Base-by-base conservation (phyloP, 2,329 filamentous ascomycete genomes). In the Colletotrichum karsti region DNA sequence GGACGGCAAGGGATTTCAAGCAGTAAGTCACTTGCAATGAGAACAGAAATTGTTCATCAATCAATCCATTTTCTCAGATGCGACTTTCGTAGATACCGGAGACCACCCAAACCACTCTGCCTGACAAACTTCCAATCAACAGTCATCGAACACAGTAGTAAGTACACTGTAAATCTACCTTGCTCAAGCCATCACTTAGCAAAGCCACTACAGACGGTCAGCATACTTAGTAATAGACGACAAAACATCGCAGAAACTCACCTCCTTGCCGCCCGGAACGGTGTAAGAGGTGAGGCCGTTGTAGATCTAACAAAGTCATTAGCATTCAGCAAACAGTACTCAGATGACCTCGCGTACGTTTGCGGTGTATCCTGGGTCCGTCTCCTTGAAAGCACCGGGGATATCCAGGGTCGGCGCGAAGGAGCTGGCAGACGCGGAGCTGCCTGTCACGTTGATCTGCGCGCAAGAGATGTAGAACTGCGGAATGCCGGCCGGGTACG, bases 391-490 rank as follows among this genome's bases (percentile, higher is more conserved):
- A 7, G 77, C 78, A 5, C 81, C 82, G n/a, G 81, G 81, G 54
- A 83, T 82, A 72, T 74, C 74, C 30, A 75, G 76, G 1, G 77
- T 79, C 33, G 74, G 69, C 1, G 73, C 69, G 22, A 80, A 78
- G 22, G 69, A 75, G 55, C 72, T 72, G 63, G 73, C 64, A 33
- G 77, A n/a, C n/a, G n/a, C n/a, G n/a, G n/a, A 75, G 42, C 82
- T 82, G 30, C 82, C 82, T 1, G 77, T 77, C n/a, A 85, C 79
- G 46, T 78, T 81, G 70, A 85, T 74, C 69, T 85, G 83, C 0
- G 81, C 83, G 71, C 84, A 87, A 58, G 78, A 80, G 54, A 81
- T 75, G 70, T 86, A 85, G 72, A 88, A 83, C 74, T 85, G 76
- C 12, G 76, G 82, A 81, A 80, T 81, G 15, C 78, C 77, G 4